Base-by-base conservation (phyloP, 2,329 filamentous ascomycete genomes). In the Rasamsonia emersonii region DNA sequence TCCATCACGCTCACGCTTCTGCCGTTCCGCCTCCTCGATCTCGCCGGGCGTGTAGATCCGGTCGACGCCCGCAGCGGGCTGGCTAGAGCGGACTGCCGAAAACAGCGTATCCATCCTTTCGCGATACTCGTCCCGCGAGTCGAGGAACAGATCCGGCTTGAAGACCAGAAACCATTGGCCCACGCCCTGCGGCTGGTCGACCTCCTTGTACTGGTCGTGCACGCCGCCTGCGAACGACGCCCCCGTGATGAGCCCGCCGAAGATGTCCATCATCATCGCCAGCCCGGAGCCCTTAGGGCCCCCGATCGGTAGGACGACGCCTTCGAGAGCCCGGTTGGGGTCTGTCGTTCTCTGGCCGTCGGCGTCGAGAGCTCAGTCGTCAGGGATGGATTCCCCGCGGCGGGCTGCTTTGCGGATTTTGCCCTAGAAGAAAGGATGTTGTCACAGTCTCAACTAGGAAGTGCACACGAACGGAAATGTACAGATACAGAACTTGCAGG, bases 361-460 rank as follows among this genome's bases (percentile, higher is more conserved):
- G 13, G 24, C 32, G 23, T 50, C 46, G 3, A 45, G 30, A 2
- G 46, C 46, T 25, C 37, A 50, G 11, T 41, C 45, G 13, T 34
- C 30, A 3, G 46, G 46, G 18, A 50, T 50, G 10, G 18, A 26
- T 32, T 50, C 46, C 4, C 45, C 46, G 5, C 44, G 32, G 10
- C 44, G 37, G 5, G 35, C 33, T 8, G 46, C 46, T 21, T 40
- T 44, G 9, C 43, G 28, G n/a, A 50, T 49, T 34, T 50, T 47
- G 10, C 46, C 46, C 28, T 30, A n/a, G n/a, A n/a, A n/a, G n/a
- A n/a, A n/a, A n/a, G n/a, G n/a, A n/a, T n/a, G n/a, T n/a, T n/a
- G n/a, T n/a, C n/a, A n/a, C n/a, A n/a, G n/a, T n/a, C n/a, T n/a
- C n/a, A n/a, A n/a, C n/a, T n/a, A n/a, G n/a, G n/a, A n/a, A n/a